Evolutionary conservation across 352 stramenopile genomes (phyloP).

Genomic region (Blastocystis sp.): DNA sequence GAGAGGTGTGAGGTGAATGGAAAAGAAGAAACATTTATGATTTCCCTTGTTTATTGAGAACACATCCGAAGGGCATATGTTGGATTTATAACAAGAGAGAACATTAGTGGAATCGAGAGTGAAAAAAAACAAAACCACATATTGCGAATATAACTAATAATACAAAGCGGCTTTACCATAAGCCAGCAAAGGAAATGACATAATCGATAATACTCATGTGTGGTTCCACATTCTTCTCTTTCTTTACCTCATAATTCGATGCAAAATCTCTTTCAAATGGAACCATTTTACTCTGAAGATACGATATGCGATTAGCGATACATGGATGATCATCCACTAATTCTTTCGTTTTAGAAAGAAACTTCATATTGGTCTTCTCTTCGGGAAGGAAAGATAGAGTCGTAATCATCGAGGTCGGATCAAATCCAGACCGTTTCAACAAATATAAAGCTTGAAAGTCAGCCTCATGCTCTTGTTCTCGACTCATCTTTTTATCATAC

Average conservation of each 20-base stretch:
- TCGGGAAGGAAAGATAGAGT: slow-evolving; percentile 33
- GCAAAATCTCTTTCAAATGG: slow-evolving; percentile 44
- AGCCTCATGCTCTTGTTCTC: slow-evolving; percentile 29
- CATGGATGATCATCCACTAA: slow-evolving; percentile 46
- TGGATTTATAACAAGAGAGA: too few species aligned
- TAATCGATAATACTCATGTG: not conserved
- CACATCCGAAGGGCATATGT: too few species aligned
- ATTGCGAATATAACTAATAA: too few species aligned
- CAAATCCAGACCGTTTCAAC: slow-evolving; percentile 17
- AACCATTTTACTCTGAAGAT: slow-evolving; percentile 34
- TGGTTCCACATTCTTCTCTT: not conserved
- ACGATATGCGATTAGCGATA: not conserved
- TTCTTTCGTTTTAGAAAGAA: slow-evolving; percentile 58
- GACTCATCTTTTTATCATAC: slow-evolving; percentile 7
- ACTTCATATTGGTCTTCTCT: not conserved
- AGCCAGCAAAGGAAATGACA: slow-evolving; percentile 2
- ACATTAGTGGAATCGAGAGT: too few species aligned
- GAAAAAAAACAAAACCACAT: too few species aligned
- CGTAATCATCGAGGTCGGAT: not conserved
- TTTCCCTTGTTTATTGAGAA: not conserved
- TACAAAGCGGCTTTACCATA: not conserved
- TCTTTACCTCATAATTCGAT: slow-evolving; percentile 1
- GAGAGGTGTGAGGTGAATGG: not conserved
- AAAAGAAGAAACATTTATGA: not conserved
- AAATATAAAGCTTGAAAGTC: slow-evolving; percentile 45